Percentiles rank a stretch among this genome's conserved stretches.
These are phyloP conservation scores for Salix koriyanagi DNA, from an alignment of 345 rosid genomes.

Conservation along the genomic window DNA sequence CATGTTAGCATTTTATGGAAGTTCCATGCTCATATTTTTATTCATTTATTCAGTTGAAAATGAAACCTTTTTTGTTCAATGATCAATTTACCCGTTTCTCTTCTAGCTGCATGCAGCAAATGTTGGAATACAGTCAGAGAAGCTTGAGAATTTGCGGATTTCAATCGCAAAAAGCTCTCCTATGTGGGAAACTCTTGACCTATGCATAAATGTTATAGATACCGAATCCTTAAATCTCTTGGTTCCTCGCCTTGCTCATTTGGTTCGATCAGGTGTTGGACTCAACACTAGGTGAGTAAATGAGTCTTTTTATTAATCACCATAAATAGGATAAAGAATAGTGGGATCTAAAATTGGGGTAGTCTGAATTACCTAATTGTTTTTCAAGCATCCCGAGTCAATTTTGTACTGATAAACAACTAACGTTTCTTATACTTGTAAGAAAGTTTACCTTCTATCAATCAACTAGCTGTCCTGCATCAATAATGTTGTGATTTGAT, in stretches of 20 bases:
- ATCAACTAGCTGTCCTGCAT: too few species aligned
- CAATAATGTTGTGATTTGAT: too few species aligned
- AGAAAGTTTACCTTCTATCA: too few species aligned
- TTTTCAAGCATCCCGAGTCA: background rate
- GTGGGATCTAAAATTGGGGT: background rate
- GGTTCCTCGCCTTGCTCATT: conserved; percentile 77
- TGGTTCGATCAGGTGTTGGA: conserved; percentile 91
- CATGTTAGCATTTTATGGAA: conserved; percentile 8
- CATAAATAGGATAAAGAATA: background rate
- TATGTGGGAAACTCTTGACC: conserved; percentile 99
- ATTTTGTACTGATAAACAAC: too few species aligned
- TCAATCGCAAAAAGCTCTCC: conserved; percentile 95
- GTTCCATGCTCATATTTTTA: background rate
- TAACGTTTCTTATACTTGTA: too few species aligned
- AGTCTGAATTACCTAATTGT: background rate
- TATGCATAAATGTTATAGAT: conserved; percentile 77
- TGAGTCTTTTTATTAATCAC: background rate
- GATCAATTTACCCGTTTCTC: conserved; percentile 9
- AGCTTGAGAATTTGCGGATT: conserved; percentile 85
- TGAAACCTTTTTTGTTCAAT: conserved; percentile 2
- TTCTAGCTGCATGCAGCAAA: conserved; percentile 94
- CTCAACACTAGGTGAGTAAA: conserved; percentile 83
- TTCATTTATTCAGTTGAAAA: background rate
- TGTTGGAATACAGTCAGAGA: conserved; percentile 86
- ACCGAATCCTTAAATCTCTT: conserved; percentile 62